Base-by-base conservation (phyloP, 1,284 basidiomycete genomes). In the Rhodotorula sp. region DNA sequence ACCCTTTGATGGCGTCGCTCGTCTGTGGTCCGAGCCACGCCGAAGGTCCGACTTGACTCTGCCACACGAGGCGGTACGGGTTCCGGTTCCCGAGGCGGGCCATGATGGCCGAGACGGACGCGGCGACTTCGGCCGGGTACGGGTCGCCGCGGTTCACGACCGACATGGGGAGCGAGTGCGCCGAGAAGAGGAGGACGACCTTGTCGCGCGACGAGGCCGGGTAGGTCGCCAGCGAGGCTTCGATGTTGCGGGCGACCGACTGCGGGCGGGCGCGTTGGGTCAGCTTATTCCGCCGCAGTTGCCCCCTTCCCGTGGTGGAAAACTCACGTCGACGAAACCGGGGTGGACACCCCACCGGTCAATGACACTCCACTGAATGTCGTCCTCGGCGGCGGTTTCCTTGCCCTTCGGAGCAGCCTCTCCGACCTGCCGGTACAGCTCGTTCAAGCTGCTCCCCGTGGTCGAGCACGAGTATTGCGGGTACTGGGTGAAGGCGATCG, bases 1-100 rank as follows among this genome's bases (percentile, higher is more conserved):
- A 87, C 20, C 96, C 97, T 81, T 97, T 93, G 80, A 99, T 83
- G 48, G 94, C 91, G 68, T 93, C 92, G 51, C 87, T 86, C 1
- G 97, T 99, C 83, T 99, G 95, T 83, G 93, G 93, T 2, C 97
- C 97, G 87, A 99, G 92, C 97, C 97, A 99, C 39, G 95, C 92
- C 52, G 90, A 91, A 5, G 97, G 97, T 3, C 97, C 97, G 56
- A 99, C 97, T 82, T 98, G 92, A 26, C 91, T 93, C 84, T 99
- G 97, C 97, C 97, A 99, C 5, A 96, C 93, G 63, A 99, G 86
- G 39, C 97, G 90, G 83, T 91, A 98, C 6, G 92, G 88, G 80
- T 93, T 90, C 67, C 86, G 86, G 79, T 93, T 87, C 21, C 88
- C 86, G 49, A 97, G 84, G 67, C 90, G 87, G 3, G 64, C 85